Conservation (phyloP, 78 protist species). For the Capsaspora owczarzaki region DNA sequence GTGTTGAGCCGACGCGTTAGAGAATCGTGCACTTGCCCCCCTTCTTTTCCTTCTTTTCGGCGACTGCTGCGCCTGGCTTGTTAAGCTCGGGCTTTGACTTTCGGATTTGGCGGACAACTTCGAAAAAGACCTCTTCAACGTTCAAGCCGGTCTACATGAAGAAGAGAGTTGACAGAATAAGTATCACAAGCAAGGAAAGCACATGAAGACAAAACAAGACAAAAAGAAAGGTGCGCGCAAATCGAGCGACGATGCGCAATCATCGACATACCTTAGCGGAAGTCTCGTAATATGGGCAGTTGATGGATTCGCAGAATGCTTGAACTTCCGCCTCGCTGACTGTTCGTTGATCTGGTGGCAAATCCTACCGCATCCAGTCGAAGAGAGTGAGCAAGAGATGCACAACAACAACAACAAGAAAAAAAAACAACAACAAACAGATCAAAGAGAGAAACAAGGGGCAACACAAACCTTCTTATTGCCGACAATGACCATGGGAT, state of each 20-base stretch:
- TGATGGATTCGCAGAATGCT: background rate
- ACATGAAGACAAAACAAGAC: too few relatives aligned
- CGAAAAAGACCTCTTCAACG: background rate
- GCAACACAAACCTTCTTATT: slow-evolving; percentile 16
- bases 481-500: slow-evolving; percentile 35
- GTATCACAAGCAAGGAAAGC: too few relatives aligned
- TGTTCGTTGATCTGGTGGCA: background rate
- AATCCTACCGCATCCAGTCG: background rate
- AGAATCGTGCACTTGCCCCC: background rate
- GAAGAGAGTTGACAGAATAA: too few relatives aligned
- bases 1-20: background rate
- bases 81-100: background rate
- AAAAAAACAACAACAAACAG: background rate
- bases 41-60: background rate
- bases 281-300: background rate
- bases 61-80: background rate
- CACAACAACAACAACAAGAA: background rate
- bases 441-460: too few relatives aligned
- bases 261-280: background rate
- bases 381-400: background rate
- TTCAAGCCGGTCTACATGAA: background rate
- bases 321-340: background rate
- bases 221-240: background rate
- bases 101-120: background rate
- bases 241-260: background rate